These are phyloP conservation scores for Cadophora sp. DNA, from an alignment of 2,329 filamentous ascomycete genomes.

Conservation along the genomic window DNA sequence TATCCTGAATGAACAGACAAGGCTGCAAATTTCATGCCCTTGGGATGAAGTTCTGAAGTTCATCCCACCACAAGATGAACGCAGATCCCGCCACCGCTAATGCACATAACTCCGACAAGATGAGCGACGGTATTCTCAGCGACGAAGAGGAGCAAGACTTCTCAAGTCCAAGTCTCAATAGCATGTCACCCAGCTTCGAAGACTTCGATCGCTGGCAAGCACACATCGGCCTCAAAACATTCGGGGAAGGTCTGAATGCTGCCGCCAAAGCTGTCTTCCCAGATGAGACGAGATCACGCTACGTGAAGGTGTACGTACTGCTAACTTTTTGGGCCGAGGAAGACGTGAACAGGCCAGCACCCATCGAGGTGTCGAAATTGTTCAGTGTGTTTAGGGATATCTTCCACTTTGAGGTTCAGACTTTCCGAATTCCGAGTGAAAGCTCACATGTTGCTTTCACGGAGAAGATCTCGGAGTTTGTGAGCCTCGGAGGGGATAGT, in stretches of 20 bases:
- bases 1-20: background rate
- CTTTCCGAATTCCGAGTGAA: conserved; percentile 34
- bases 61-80: conserved; percentile 11
- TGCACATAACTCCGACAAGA: conserved; percentile 6
- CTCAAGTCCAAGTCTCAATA: conserved; percentile 1
- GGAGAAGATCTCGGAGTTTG: conserved; percentile 31
- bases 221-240: conserved; percentile 32
- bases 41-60: background rate
- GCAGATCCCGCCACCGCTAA: background rate
- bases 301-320: conserved; percentile 35
- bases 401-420: conserved; percentile 35
- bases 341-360: conserved; percentile 22
- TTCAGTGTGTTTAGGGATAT: conserved; percentile 32
- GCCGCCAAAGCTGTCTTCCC: conserved; percentile 37
- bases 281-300: conserved; percentile 23
- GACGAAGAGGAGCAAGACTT: conserved; percentile 21
- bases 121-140: conserved; percentile 13
- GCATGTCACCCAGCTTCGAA: conserved; percentile 20
- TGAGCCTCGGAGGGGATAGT: conserved; percentile 27
- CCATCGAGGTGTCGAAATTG: conserved; percentile 28
- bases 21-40: background rate
- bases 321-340: conserved; percentile 35
- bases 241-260: conserved; percentile 33
- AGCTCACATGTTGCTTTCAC: conserved; percentile 22
- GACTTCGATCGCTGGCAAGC: conserved; percentile 32